phyloP scores from a whole-genome alignment of 1,139 yeast genomes.

The Yamadazyma atmosphaerica region DNA sequence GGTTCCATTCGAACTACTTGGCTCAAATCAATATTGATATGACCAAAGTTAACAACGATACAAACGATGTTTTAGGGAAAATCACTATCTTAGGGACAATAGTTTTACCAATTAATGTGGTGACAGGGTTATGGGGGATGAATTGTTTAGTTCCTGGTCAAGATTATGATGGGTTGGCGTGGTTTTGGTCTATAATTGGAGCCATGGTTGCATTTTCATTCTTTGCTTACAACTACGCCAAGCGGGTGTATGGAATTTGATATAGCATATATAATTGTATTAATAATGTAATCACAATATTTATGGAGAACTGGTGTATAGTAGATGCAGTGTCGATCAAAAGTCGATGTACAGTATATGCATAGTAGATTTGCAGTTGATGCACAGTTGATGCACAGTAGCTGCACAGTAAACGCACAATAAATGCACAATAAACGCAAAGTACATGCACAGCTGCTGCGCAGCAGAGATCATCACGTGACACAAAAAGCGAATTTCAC shows the following conservation, averaged over 20 bases:
- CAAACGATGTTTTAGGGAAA: conserved; percentile 93
- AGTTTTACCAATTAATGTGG: conserved; percentile 88
- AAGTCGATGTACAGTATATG: no score
- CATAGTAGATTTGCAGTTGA: no score
- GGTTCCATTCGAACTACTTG: conserved; percentile 91
- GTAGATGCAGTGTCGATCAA: no score
- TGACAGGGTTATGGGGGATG: conserved; percentile 99
- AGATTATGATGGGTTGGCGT: conserved; percentile 62
- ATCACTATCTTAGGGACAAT: conserved; percentile 93
- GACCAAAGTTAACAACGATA: conserved; percentile 96
- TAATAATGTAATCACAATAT: no score
- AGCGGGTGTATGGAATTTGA: conserved; percentile 43
- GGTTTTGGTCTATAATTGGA: conserved; percentile 65
- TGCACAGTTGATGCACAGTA: no score
- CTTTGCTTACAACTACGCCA: conserved; percentile 44
- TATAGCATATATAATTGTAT: no score
- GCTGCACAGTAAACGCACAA: no score
- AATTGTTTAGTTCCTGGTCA: conserved; percentile 96
- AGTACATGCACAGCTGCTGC: no score
- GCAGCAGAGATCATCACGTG: no score
- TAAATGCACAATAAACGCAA: no score
- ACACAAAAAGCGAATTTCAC: no score
- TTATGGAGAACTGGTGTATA: no score
- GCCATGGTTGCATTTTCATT: conserved; percentile 39
- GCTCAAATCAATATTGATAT: conserved; percentile 97